A percentile compares a stretch with the other conserved stretches of the same genome.
Conservation (phyloP, 805 yeast genomes). For the Kuraishia cidri region DNA sequence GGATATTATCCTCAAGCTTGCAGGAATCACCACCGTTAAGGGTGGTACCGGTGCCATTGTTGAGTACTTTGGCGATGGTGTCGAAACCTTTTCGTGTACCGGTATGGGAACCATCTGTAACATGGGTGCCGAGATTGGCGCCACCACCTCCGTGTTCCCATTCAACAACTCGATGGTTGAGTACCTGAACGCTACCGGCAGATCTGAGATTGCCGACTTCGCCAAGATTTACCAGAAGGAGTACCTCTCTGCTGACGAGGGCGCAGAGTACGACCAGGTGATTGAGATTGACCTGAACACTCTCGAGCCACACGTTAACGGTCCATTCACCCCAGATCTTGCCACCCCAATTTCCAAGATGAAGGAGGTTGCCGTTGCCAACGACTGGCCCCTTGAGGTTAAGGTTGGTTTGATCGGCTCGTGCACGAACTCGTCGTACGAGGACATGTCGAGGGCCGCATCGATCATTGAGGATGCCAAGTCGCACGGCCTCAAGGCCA, state of each 20-base stretch:
- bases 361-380: slow-evolving; percentile 72
- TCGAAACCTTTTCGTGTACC: slow-evolving; percentile 84
- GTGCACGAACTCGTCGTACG: slow-evolving; percentile 97
- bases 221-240: slow-evolving; percentile 60
- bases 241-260: slow-evolving; percentile 79
- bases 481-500: slow-evolving; percentile 82
- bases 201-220: slow-evolving; percentile 76
- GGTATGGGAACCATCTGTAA: slow-evolving; percentile 99
- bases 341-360: slow-evolving; percentile 90
- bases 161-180: slow-evolving; percentile 84
- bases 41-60: slow-evolving; percentile 98
- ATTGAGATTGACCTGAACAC: slow-evolving; percentile 84
- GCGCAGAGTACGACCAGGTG: slow-evolving; percentile 88
- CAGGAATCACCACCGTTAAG: slow-evolving; percentile 91
- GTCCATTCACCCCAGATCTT: slow-evolving; percentile 97
- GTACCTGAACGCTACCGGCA: slow-evolving; percentile 79
- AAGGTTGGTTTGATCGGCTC: slow-evolving; percentile 96
- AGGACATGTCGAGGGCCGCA: slow-evolving; percentile 96
- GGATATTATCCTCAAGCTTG: slow-evolving; percentile 87
- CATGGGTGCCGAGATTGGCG: slow-evolving; percentile 99
- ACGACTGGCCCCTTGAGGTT: slow-evolving; percentile 90
- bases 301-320: slow-evolving; percentile 93
- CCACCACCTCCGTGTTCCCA: slow-evolving; percentile 97
- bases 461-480: slow-evolving; percentile 89
- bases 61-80: slow-evolving; percentile 96